Conservation (phyloP, 768 basidiomycete species). For the Sarcodon sp. region DNA sequence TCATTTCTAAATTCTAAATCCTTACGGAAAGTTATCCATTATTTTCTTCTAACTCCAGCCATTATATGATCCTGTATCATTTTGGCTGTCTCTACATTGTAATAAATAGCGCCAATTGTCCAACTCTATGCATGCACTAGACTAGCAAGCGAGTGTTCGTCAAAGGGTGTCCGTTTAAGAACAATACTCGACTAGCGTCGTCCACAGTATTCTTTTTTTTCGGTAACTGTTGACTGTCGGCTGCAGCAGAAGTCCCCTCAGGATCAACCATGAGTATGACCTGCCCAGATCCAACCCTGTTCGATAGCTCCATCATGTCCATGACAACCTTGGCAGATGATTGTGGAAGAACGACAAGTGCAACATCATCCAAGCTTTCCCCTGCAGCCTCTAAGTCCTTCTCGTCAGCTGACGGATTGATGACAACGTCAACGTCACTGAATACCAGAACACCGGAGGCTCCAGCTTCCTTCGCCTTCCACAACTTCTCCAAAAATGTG, state of each 20-base stretch:
- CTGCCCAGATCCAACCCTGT: slow-evolving; percentile 30
- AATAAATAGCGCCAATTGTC: neutral
- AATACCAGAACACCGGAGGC: slow-evolving; percentile 73
- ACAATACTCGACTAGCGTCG: slow-evolving; percentile 40
- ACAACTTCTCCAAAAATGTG: slow-evolving; percentile 78
- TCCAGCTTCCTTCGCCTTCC: slow-evolving; percentile 51
- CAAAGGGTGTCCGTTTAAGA: slow-evolving; percentile 66
- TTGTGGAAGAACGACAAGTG: slow-evolving; percentile 43
- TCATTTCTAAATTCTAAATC: too few relatives aligned
- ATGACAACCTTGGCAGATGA: slow-evolving; percentile 38
- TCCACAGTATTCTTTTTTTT: slow-evolving; percentile 13
- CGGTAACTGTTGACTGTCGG: slow-evolving; percentile 4
- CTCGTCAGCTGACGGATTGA: slow-evolving; percentile 54
- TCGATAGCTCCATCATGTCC: slow-evolving; percentile 41
- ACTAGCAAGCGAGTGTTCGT: slow-evolving; percentile 53
- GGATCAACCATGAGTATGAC: slow-evolving; percentile 38
- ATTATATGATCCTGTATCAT: too few relatives aligned
- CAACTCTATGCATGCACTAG: slow-evolving; percentile 4
- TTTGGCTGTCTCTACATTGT: too few relatives aligned
- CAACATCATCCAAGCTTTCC: slow-evolving; percentile 38
- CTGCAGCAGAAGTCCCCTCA: slow-evolving; percentile 1
- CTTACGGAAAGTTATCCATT: too few relatives aligned
- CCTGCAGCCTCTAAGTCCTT: slow-evolving; percentile 47
- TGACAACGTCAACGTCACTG: slow-evolving; percentile 40
- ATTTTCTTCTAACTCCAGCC: too few relatives aligned